These are phyloP conservation scores for Pyrenopolyporus hunteri DNA, from an alignment of 495 filamentous ascomycete genomes.

Conservation along the genomic window DNA sequence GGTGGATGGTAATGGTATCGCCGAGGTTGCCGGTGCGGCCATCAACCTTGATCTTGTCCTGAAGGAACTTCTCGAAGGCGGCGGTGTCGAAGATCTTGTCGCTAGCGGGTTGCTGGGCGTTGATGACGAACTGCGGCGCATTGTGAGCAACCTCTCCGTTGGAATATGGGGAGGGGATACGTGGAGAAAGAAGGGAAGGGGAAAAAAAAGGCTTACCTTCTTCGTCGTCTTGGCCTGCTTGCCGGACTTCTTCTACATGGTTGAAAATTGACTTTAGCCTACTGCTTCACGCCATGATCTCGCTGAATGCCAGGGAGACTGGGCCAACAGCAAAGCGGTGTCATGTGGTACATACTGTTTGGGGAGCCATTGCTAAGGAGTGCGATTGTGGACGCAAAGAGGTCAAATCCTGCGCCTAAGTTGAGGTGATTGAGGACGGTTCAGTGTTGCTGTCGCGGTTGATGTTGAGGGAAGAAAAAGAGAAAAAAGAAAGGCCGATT, in stretches of 20 bases:
- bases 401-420: slow-evolving; percentile 59
- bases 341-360: slow-evolving; percentile 75
- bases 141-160: slow-evolving; percentile 25
- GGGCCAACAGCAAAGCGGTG: slow-evolving; percentile 89
- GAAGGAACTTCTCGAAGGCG: slow-evolving; percentile 99
- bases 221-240: slow-evolving; percentile 68
- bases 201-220: slow-evolving; percentile 68
- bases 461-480: slow-evolving; percentile 5
- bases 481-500: slow-evolving; percentile 27
- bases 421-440: slow-evolving; percentile 28
- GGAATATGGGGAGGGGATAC: not conserved
- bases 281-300: slow-evolving; percentile 77
- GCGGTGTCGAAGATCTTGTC: slow-evolving; percentile 99
- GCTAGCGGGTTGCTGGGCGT: slow-evolving; percentile 92
- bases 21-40: slow-evolving; percentile 97
- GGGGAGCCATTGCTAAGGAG: slow-evolving; percentile 62
- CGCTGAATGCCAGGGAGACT: slow-evolving; percentile 47
- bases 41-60: slow-evolving; percentile 99
- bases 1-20: slow-evolving; percentile 87
- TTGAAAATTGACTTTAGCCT: slow-evolving; percentile 77
- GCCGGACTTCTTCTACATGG: slow-evolving; percentile 67
- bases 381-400: slow-evolving; percentile 67
- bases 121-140: slow-evolving; percentile 85
- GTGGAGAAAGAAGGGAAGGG: not conserved
- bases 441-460: slow-evolving; percentile 17